These are phyloP conservation scores for Chytriomyces hyalinus DNA, from an alignment of 192 early-diverging fungal species.

Conservation along the genomic window DNA sequence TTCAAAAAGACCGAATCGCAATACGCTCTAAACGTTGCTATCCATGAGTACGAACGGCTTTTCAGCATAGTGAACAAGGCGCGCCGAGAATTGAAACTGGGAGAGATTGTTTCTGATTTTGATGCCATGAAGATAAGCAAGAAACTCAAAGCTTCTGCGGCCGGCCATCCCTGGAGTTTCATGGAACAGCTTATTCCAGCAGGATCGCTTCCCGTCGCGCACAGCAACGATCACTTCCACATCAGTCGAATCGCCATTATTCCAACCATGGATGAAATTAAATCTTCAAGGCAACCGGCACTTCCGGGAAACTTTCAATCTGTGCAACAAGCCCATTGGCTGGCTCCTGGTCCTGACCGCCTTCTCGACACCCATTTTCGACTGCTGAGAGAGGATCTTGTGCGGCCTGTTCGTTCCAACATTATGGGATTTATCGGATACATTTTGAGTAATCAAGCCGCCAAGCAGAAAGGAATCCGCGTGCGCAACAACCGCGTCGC, in stretches of 20 bases:
- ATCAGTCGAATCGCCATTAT: slow-evolving; percentile 56
- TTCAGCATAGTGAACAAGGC: slow-evolving; percentile 25
- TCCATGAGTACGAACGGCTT: slow-evolving; percentile 12
- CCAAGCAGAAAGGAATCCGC: neutral
- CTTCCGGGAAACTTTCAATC: slow-evolving; percentile 55
- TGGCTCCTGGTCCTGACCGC: slow-evolving; percentile 50
- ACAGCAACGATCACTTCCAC: slow-evolving; percentile 60
- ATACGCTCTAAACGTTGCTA: neutral
- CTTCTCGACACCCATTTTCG: slow-evolving; percentile 66
- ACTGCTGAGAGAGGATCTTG: slow-evolving; percentile 63
- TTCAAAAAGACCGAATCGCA: neutral
- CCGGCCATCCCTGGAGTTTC: slow-evolving; percentile 9
- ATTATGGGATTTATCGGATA: slow-evolving; percentile 47
- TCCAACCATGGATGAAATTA: slow-evolving; percentile 61
- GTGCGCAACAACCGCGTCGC: neutral
- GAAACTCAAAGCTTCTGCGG: neutral
- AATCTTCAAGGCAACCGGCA: slow-evolving; percentile 40
- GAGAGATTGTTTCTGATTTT: neutral
- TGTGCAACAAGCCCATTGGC: slow-evolving; percentile 51
- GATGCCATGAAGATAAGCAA: neutral
- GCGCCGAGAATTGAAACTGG: neutral
- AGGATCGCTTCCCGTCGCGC: neutral
- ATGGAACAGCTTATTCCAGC: slow-evolving; percentile 11
- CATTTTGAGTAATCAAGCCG: slow-evolving; percentile 2
- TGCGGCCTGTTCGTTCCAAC: slow-evolving; percentile 49